A percentile compares a stretch with the other conserved stretches of the same genome.
These are phyloP conservation scores for Fraxinus sp. DNA, from an alignment of 305 asterid genomes.

Conservation along the genomic window DNA sequence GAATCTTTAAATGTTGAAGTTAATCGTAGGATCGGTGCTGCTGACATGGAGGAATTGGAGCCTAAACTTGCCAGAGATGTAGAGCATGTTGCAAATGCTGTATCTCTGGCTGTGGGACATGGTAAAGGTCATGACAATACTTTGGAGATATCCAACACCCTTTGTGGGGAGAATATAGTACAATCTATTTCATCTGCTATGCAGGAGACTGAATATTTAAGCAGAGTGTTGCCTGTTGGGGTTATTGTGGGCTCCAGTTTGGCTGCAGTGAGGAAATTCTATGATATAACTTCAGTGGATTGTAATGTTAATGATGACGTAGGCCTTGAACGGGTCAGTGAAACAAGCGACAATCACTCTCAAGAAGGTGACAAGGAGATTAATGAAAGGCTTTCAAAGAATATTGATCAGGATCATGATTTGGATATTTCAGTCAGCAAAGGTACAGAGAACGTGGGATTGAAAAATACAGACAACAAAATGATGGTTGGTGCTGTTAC, in stretches of 20 bases:
- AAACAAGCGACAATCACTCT: conserved; percentile 27
- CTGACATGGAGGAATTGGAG: conserved; percentile 57
- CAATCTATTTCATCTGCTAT: conserved; percentile 64
- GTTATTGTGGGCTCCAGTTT: conserved; percentile 81
- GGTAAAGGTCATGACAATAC: conserved; percentile 31
- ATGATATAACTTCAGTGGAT: conserved; percentile 51
- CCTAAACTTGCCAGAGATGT: conserved; percentile 64
- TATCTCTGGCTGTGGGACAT: conserved; percentile 52
- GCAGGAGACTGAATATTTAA: conserved; percentile 60
- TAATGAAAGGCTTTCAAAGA: conserved; percentile 25
- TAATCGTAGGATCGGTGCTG: conserved; percentile 55
- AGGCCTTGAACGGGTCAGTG: conserved; percentile 36
- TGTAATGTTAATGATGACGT: conserved; percentile 34
- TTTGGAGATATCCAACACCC: conserved; percentile 40
- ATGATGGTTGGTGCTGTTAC: conserved; percentile 87
- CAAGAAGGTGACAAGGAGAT: conserved; percentile 32
- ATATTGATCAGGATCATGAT: conserved; percentile 24
- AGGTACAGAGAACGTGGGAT: conserved; percentile 33
- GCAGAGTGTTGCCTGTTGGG: conserved; percentile 74
- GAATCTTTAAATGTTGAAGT: conserved; percentile 70
- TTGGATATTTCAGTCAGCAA: conserved; percentile 30
- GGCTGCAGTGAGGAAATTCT: conserved; percentile 70
- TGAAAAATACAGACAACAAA: conserved; percentile 36
- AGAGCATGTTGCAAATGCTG: conserved; percentile 69
- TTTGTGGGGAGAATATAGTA: conserved; percentile 59